Conservation (phyloP, 2,329 filamentous ascomycete species). For the Neurospora sp. region DNA sequence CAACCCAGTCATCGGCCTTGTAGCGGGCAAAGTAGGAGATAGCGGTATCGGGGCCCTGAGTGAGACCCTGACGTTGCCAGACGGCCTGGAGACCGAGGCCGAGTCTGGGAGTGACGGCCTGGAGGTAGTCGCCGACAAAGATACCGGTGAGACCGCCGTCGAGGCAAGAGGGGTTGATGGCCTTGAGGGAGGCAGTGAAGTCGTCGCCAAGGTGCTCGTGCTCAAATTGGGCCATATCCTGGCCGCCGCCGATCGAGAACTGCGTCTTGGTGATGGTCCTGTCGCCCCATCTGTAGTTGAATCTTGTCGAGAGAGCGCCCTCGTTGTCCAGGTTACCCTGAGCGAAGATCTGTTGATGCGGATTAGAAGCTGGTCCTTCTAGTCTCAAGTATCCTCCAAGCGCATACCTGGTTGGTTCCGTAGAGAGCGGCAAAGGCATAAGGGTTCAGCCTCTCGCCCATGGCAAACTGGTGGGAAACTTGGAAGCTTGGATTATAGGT, state of each 20-base stretch:
- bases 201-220: conserved; percentile 91
- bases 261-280: conserved; percentile 74
- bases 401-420: conserved; percentile 73
- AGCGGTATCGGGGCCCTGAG: conserved; percentile 80
- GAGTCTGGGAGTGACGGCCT: conserved; percentile 80
- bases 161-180: conserved; percentile 87
- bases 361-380: conserved; percentile 1
- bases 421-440: conserved; percentile 94
- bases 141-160: conserved; percentile 92
- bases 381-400: conserved; percentile 21
- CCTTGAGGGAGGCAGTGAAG: conserved; percentile 88
- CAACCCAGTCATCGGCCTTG: conserved; percentile 87
- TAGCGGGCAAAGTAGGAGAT: conserved; percentile 88
- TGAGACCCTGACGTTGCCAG: conserved; percentile 80
- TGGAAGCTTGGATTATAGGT: conserved; percentile 51
- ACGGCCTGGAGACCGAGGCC: conserved; percentile 85
- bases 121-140: conserved; percentile 90
- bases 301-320: conserved; percentile 73
- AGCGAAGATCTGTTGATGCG: conserved; percentile 64
- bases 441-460: conserved; percentile 86
- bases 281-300: conserved; percentile 79
- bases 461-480: conserved; percentile 91
- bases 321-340: conserved; percentile 95
- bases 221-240: conserved; percentile 88
- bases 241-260: conserved; percentile 63